Conservation (phyloP, 2,329 filamentous ascomycete species). For the Colletotrichum eremochloae region DNA sequence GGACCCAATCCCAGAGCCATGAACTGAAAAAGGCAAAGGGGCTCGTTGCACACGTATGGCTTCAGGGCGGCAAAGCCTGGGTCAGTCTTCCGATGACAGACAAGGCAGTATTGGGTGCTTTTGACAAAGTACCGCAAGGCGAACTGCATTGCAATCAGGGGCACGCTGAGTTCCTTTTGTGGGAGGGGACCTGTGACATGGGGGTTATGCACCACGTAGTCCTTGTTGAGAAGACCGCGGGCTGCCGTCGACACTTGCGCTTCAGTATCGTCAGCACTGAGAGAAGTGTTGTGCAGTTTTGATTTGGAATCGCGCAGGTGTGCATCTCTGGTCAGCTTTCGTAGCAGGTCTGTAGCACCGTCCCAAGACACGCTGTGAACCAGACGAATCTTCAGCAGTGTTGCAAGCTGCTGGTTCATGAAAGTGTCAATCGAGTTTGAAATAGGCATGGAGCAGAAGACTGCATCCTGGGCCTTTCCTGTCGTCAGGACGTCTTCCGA, state of each 20-base stretch:
- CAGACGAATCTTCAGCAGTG: conserved; percentile 69
- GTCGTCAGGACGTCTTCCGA: not conserved
- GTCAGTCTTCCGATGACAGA: conserved; percentile 78
- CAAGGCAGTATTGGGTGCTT: conserved; percentile 88
- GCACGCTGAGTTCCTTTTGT: conserved; percentile 58
- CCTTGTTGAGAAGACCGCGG: conserved; percentile 18
- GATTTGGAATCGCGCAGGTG: conserved; percentile 11
- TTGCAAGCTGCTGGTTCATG: conserved; percentile 74
- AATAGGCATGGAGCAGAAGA: conserved; percentile 74
- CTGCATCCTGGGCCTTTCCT: conserved; percentile 12
- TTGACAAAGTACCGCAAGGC: conserved; percentile 80
- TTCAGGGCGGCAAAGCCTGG: conserved; percentile 77
- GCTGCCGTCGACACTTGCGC: conserved; percentile 28
- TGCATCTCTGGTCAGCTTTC: conserved; percentile 25
- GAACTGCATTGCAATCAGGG: conserved; percentile 78
- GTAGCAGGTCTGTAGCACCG: conserved; percentile 29
- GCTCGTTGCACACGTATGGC: conserved; percentile 81
- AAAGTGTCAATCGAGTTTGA: conserved; percentile 78
- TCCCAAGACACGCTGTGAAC: conserved; percentile 36
- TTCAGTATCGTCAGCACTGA: not conserved
- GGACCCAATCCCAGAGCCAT: conserved; percentile 88
- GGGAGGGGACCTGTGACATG: conserved; percentile 45
- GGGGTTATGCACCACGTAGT: conserved; percentile 21
- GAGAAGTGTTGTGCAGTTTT: not conserved
- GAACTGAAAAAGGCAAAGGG: conserved; percentile 89